phyloP scores from a whole-genome alignment of 345 rosid species.

The Hevea brasiliensis region DNA sequence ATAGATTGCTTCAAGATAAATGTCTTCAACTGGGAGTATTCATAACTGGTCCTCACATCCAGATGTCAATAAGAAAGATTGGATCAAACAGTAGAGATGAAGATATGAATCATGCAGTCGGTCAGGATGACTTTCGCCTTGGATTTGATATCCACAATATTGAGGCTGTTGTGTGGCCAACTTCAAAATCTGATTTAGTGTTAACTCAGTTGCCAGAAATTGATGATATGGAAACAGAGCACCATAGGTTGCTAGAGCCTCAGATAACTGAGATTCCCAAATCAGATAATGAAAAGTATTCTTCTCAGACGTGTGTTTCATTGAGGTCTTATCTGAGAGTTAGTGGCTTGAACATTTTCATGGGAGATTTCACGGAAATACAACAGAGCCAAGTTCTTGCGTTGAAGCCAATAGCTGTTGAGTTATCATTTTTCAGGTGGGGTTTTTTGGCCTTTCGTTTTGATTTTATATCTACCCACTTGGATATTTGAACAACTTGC shows the following conservation, averaged over 20 bases:
- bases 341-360: slow-evolving; percentile 60
- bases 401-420: slow-evolving; percentile 61
- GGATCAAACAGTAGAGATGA: slow-evolving; percentile 28
- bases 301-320: slow-evolving; percentile 50
- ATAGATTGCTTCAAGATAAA: slow-evolving; percentile 62
- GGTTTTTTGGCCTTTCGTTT: slow-evolving; percentile 21
- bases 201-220: slow-evolving; percentile 33
- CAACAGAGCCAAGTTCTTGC: slow-evolving; percentile 46
- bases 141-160: slow-evolving; percentile 62
- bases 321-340: slow-evolving; percentile 51
- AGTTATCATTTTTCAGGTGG: slow-evolving; percentile 65
- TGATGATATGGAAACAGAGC: slow-evolving; percentile 46
- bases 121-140: slow-evolving; percentile 46
- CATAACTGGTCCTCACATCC: slow-evolving; percentile 68
- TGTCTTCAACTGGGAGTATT: slow-evolving; percentile 63
- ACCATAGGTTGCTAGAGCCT: slow-evolving; percentile 48
- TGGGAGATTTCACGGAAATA: slow-evolving; percentile 45
- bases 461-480: neutral
- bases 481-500: neutral
- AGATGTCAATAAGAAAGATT: slow-evolving; percentile 44
- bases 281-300: slow-evolving; percentile 53
- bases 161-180: slow-evolving; percentile 66
- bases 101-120: slow-evolving; percentile 26
- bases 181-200: slow-evolving; percentile 43
- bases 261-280: slow-evolving; percentile 45